phyloP scores from a whole-genome alignment of 768 basidiomycete species.

The Naganishia vaughanmartiniae region DNA sequence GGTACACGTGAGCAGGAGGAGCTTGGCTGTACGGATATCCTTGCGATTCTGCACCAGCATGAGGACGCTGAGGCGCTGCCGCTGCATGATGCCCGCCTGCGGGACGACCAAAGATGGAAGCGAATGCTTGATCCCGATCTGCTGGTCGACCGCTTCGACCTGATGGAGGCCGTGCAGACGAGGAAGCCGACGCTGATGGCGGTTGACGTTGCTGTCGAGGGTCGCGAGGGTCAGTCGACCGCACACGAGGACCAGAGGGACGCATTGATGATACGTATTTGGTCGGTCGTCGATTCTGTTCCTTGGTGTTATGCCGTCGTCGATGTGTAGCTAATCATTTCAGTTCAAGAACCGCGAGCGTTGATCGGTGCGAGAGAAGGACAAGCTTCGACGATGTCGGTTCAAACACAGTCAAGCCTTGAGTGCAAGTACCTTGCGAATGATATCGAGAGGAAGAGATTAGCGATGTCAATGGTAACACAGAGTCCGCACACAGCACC shows the following conservation, averaged over 20 bases:
- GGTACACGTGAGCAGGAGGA: neutral
- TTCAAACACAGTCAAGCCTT: neutral
- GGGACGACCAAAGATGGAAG: conserved; percentile 51
- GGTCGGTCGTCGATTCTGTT: neutral
- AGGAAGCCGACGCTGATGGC: neutral
- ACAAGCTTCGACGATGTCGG: neutral
- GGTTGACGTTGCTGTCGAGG: conserved; percentile 21
- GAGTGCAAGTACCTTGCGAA: neutral
- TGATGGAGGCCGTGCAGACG: conserved; percentile 1
- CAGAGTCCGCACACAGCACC: too few species aligned
- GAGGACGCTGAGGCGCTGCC: conserved; percentile 15
- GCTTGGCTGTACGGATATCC: conserved; percentile 3
- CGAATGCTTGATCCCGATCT: conserved; percentile 48
- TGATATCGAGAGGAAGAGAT: neutral
- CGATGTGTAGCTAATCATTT: conserved; percentile 8
- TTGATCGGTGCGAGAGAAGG: neutral
- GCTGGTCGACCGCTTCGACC: conserved; percentile 17
- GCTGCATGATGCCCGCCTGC: conserved; percentile 47
- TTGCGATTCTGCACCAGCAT: neutral
- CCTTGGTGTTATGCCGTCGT: neutral
- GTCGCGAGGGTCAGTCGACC: conserved; percentile 19
- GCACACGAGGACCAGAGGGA: conserved; percentile 20
- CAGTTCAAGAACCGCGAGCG: neutral
- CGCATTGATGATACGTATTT: conserved; percentile 2
- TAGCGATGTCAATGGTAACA: too few species aligned